A percentile compares a stretch with the other conserved stretches of the same genome.
These are phyloP conservation scores for Saturnispora gosingensis DNA, from an alignment of 805 yeast species.

Conservation along the genomic window DNA sequence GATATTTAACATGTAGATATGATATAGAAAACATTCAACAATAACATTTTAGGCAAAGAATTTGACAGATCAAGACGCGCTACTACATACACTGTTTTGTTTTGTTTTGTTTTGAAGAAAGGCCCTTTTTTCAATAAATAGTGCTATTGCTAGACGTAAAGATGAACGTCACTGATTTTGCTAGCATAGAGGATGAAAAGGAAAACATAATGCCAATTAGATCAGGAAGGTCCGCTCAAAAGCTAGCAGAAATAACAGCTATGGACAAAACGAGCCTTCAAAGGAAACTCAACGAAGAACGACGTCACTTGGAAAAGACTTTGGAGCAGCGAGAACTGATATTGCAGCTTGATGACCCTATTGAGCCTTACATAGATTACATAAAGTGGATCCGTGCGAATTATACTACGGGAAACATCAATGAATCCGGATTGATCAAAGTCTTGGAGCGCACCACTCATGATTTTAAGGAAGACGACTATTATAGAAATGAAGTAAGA, in stretches of 20 bases:
- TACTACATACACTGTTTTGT: background rate
- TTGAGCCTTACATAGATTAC: conserved; percentile 67
- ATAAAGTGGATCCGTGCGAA: conserved; percentile 60
- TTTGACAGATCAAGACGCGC: background rate
- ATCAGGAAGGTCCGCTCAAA: conserved; percentile 60
- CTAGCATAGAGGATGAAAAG: conserved; percentile 49
- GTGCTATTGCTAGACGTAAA: background rate
- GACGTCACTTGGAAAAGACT: conserved; percentile 40
- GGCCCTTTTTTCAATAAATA: background rate
- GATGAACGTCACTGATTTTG: conserved; percentile 18
- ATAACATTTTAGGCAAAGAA: background rate
- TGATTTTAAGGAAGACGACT: conserved; percentile 50
- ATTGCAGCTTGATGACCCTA: conserved; percentile 73
- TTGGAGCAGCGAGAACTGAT: conserved; percentile 30
- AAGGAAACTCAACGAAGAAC: conserved; percentile 22
- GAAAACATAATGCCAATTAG: conserved; percentile 63
- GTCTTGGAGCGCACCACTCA: conserved; percentile 66
- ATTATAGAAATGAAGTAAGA: conserved; percentile 76
- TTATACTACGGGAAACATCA: conserved; percentile 51
- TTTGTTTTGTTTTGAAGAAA: background rate
- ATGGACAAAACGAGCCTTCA: conserved; percentile 16
- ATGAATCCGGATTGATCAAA: conserved; percentile 55
- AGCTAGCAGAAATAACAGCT: conserved; percentile 39
- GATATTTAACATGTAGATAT: background rate
- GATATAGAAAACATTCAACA: background rate